Evolutionary conservation across 73 alveolate species (phyloP).

Genomic region (Diophrys appendiculata): DNA sequence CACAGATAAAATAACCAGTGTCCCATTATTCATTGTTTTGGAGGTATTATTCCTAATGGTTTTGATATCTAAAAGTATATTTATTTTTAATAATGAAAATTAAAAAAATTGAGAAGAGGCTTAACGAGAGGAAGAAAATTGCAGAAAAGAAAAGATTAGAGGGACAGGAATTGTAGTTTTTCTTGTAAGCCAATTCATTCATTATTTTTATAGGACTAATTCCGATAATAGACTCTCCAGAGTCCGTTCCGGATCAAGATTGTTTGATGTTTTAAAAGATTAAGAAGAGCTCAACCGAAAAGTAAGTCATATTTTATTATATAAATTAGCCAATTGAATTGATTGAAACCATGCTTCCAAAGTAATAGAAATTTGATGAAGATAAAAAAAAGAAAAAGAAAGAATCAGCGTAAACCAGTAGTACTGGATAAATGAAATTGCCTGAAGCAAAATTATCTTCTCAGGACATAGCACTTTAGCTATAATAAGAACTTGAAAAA

Average conservation of each 20-base stretch:
- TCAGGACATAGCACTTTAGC: background rate
- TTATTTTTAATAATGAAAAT: no score
- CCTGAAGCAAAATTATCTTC: background rate
- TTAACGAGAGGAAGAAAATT: conserved; percentile 2
- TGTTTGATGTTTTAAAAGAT: conserved; percentile 39
- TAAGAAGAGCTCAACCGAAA: conserved; percentile 22
- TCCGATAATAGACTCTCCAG: conserved; percentile 49
- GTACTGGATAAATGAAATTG: no score
- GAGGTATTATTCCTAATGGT: no score
- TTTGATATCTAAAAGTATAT: no score
- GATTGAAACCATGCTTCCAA: conserved; percentile 41
- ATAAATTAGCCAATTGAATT: conserved; percentile 26
- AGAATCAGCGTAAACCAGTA: background rate
- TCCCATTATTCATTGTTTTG: no score
- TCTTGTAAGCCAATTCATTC: no score
- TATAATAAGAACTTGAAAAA: background rate
- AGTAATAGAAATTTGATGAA: conserved; percentile 17
- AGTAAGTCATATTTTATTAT: background rate
- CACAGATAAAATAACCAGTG: no score
- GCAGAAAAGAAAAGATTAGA: conserved; percentile 24
- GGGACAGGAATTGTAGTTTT: conserved; percentile 30
- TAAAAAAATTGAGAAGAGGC: conserved; percentile 1
- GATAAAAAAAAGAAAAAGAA: background rate
- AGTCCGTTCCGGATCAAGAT: conserved; percentile 54
- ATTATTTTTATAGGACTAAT: background rate